These are phyloP conservation scores for Spirogloea muscicola DNA, from an alignment of 139 green algal genomes.

Conservation along the genomic window DNA sequence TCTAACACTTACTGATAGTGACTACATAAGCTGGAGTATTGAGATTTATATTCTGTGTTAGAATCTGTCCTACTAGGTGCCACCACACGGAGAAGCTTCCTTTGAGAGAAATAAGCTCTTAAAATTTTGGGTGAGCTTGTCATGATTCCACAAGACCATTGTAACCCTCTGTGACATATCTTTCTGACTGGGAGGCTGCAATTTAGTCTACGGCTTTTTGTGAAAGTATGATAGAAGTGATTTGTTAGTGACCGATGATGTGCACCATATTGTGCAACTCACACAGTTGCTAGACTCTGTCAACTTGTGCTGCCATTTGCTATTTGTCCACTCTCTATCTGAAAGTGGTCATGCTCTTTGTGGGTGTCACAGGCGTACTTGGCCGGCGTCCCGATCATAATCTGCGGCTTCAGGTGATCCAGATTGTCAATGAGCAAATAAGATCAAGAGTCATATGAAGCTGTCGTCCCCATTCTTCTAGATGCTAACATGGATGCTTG, in stretches of 20 bases:
- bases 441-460: background rate
- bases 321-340: background rate
- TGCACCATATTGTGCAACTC: background rate
- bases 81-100: background rate
- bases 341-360: background rate
- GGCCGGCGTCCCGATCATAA: slow-evolving; percentile 8
- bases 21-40: background rate
- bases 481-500: too few species aligned
- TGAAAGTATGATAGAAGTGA: background rate
- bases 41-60: slow-evolving; percentile 4
- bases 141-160: background rate
- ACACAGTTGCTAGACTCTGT: background rate
- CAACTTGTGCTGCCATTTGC: too few species aligned
- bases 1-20: background rate
- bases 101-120: slow-evolving; percentile 32
- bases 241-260: background rate
- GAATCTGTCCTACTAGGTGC: background rate
- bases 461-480: background rate
- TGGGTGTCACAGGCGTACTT: slow-evolving; percentile 21
- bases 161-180: background rate
- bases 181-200: background rate
- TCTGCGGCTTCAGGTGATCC: slow-evolving; percentile 23
- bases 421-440: background rate
- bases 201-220: background rate
- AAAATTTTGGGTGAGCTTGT: slow-evolving; percentile 16